Evolutionary conservation across 805 yeast species (phyloP), one percentile per base, ranked within the genome.

Genomic region (Cyberlindnera petersonii): DNA sequence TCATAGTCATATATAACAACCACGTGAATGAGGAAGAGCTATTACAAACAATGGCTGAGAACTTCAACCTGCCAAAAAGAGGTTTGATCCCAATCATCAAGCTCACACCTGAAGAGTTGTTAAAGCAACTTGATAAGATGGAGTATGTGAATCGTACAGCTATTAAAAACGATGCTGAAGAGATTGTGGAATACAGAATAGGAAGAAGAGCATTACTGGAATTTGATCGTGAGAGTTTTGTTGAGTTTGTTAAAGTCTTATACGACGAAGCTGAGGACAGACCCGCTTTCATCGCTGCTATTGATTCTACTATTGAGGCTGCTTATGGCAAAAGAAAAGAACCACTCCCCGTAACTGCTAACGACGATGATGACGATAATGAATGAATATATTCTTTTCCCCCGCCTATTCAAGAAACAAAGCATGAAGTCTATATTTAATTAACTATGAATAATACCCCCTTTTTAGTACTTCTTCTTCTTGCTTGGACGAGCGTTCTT

Each of bases 401-500:
- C n/a, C n/a, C n/a, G n/a, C n/a, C n/a, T n/a, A n/a, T n/a, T n/a
- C n/a, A n/a, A n/a, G n/a, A n/a, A n/a, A n/a, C n/a, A 27, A 14
- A 5, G 14, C 27, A 6, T 9, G n/a, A 9, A 9, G 27, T 11
- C 14, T 15, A 20, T 20, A 16, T 10, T 31, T 7, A 14, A 15
- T 26, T n/a, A 5, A 20, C n/a, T 16, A 31, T 7, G 7, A 28
- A 8, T 13, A 13, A 17, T 6, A 17, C 5, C 14, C 14, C 14
- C n/a, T n/a, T n/a, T n/a, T 29, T 21, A 44, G 22, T 40, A 41
- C 34, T 39, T 41, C 35, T 31, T 44, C 42, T 42, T 42, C 52
- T 67, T 72, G 17, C 65, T 49, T 11, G 93, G 94, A 58, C 97
- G 75, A 3, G 84, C 95, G 51, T 87, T 89, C 77, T 93, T 93